Conservation (phyloP, 495 filamentous ascomycete species). For the Acidiella bohemica region DNA sequence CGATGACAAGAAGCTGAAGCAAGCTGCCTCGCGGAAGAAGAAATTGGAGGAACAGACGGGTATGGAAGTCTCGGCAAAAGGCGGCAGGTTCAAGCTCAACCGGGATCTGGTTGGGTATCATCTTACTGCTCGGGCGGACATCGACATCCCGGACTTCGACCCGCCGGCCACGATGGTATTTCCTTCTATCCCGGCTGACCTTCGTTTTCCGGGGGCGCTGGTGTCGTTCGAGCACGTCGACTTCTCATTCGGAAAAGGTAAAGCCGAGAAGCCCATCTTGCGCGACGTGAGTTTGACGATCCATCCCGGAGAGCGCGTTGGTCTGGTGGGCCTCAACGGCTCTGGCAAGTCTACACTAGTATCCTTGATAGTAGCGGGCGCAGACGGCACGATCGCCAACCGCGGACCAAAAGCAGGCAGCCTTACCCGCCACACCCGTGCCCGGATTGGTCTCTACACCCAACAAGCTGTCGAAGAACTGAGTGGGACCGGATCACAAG, state of each 20-base stretch:
- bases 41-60: slow-evolving; percentile 70
- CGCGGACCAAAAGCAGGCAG: slow-evolving; percentile 38
- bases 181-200: slow-evolving; percentile 46
- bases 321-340: slow-evolving; percentile 61
- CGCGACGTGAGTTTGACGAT: slow-evolving; percentile 50
- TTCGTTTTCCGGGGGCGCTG: slow-evolving; percentile 61
- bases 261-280: slow-evolving; percentile 33
- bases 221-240: slow-evolving; percentile 51
- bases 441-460: slow-evolving; percentile 60
- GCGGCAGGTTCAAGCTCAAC: slow-evolving; percentile 65
- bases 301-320: slow-evolving; percentile 55
- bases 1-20: slow-evolving; percentile 65
- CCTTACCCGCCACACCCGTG: slow-evolving; percentile 47
- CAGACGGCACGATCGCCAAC: slow-evolving; percentile 24
- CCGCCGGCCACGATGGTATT: slow-evolving; percentile 37
- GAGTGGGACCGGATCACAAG: slow-evolving; percentile 33
- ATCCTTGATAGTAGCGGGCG: slow-evolving; percentile 38
- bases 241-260: slow-evolving; percentile 40
- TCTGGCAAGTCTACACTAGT: slow-evolving; percentile 62
- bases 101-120: slow-evolving; percentile 54
- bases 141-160: slow-evolving; percentile 58
- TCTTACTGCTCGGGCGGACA: slow-evolving; percentile 41
- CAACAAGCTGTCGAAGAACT: slow-evolving; percentile 62
- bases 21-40: slow-evolving; percentile 66
- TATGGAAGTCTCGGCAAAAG: slow-evolving; percentile 53